Evolutionary conservation across 83 land plant species (phyloP).

Genomic region (Thuja plicata): DNA sequence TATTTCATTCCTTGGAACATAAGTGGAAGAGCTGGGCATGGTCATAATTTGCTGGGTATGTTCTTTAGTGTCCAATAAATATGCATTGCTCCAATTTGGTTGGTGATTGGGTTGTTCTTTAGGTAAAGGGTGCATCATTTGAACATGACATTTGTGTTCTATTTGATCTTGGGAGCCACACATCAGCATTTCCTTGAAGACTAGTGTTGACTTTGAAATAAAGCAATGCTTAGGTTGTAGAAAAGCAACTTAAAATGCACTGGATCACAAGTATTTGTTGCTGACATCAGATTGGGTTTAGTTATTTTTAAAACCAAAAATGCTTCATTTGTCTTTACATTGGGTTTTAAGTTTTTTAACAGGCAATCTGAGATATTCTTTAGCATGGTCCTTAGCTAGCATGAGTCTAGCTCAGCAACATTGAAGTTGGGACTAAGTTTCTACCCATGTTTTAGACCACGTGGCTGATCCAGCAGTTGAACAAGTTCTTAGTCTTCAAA

Average conservation of each 20-base stretch:
- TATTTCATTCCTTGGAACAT: neutral
- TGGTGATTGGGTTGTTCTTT: neutral
- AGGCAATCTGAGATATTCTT: neutral
- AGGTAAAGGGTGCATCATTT: neutral
- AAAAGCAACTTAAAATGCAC: neutral
- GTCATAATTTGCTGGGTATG: neutral
- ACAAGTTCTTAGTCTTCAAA: neutral
- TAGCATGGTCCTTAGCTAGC: neutral
- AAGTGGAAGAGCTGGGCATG: neutral
- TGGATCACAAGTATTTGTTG: neutral
- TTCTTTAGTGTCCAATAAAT: neutral
- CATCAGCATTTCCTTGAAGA: neutral
- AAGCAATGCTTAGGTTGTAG: neutral
- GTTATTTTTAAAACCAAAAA: neutral
- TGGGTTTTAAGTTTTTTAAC: neutral
- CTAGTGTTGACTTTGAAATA: neutral
- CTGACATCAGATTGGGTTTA: neutral
- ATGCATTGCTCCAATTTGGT: neutral
- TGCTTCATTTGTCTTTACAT: neutral
- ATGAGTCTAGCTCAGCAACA: neutral
- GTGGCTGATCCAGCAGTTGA: neutral
- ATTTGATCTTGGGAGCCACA: neutral
- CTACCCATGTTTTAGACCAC: neutral
- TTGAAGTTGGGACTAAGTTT: neutral
- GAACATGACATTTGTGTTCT: neutral